Evolutionary conservation across 345 rosid genomes (phyloP), one percentile per base, ranked within the genome.

Genomic region (Ailanthus altissimus): DNA sequence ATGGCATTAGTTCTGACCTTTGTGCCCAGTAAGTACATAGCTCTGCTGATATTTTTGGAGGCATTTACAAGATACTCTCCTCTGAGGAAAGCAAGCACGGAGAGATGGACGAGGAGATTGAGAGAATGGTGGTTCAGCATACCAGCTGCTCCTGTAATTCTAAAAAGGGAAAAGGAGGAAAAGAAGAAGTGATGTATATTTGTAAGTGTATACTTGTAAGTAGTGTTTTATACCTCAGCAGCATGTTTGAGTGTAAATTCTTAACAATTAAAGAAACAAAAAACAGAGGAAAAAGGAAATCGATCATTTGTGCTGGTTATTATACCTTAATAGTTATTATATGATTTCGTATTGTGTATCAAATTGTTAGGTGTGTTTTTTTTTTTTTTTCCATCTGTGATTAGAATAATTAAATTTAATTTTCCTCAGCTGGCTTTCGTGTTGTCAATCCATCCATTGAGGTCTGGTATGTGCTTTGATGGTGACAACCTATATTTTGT

Each of bases 81-180:
- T 1, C 86, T 83, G 10, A 83, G 98, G 75, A 88, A 78, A 85
- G 90, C 85, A 11, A 88, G 88, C 86, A 89, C 91, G 0, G 99
- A 92, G 74, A 86, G 93, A 85, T 82, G 84, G 81, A 75, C 81
- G 80, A 88, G 99, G 84, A 88, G 99, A 83, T 58, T 92, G 82
- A 91, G 89, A 79, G 99, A 94, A 74, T 97, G 99, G 97, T 97
- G 99, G 99, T 92, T 91, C 85, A 92, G 99, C 83, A 87, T 92
- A 77, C 99, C 97, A 0, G 98, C 98, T 2, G 98, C 98, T 73
- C 97, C 97, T 0, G 97, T 97, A 47, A 56, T 89, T 75, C 86
- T 92, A 40, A 93, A 89, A 71, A 88, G 87, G 81, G 94, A 89
- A 11, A 88, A 80, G 66, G 97, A 91, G 42, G 90, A 90, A 78